Conservation (phyloP, 1,284 basidiomycete genomes). For the Cryptococcus sp. region DNA sequence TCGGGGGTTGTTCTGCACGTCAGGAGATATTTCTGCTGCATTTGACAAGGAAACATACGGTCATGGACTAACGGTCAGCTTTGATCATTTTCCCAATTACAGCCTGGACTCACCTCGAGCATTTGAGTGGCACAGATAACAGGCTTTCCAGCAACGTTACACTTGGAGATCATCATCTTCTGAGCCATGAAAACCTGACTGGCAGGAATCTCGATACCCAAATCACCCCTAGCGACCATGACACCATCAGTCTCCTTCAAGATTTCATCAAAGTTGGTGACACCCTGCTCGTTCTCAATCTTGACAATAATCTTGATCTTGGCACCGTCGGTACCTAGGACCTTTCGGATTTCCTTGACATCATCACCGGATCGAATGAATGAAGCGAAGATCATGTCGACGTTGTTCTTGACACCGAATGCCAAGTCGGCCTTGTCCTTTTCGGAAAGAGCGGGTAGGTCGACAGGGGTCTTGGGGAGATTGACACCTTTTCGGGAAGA, state of each 20-base stretch:
- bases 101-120: constrained; percentile 70
- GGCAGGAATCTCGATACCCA: constrained; percentile 97
- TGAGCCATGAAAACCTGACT: constrained; percentile 96
- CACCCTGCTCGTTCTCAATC: constrained; percentile 97
- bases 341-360: constrained; percentile 82
- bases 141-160: constrained; percentile 93
- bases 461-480: constrained; percentile 95
- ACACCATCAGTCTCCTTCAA: constrained; percentile 89
- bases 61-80: constrained; percentile 68
- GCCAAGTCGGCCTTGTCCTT: constrained; percentile 95
- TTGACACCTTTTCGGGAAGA: constrained; percentile 99
- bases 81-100: constrained; percentile 1
- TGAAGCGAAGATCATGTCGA: constrained; percentile 98
- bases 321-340: constrained; percentile 86
- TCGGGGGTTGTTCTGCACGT: constrained; percentile 78
- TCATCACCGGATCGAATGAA: constrained; percentile 93
- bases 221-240: constrained; percentile 97
- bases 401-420: constrained; percentile 95
- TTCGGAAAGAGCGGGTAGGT: constrained; percentile 93
- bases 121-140: constrained; percentile 99
- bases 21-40: constrained; percentile 5
- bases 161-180: constrained; percentile 99
- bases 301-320: constrained; percentile 97
- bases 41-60: constrained; percentile 54
- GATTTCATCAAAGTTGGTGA: constrained; percentile 96